A percentile compares a stretch with the other conserved stretches of the same genome.
phyloP scores from a whole-genome alignment of 2,329 filamentous ascomycete genomes.

The Apiospora sp. region DNA sequence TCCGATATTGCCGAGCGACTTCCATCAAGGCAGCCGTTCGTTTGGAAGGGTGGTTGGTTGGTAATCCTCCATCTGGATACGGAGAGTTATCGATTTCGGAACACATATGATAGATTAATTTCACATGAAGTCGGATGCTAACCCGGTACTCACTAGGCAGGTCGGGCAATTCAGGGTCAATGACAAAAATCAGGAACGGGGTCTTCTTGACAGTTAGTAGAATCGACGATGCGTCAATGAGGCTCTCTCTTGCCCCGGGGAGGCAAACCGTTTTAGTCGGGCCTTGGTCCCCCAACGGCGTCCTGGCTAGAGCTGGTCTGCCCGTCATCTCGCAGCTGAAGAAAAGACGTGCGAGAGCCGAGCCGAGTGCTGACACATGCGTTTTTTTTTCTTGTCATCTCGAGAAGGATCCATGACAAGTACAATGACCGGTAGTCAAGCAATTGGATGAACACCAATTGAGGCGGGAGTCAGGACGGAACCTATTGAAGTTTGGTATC shows the following conservation, averaged over 20 bases:
- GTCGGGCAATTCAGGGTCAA: slow-evolving; percentile 1
- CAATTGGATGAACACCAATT: background rate
- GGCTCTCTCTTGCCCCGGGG: background rate
- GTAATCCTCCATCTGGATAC: background rate
- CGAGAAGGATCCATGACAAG: background rate
- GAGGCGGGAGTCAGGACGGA: background rate
- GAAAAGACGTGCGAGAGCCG: slow-evolving; percentile 2
- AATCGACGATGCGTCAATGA: background rate
- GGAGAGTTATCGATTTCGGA: background rate
- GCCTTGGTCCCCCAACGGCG: background rate
- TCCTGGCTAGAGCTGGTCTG: background rate
- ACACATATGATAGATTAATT: background rate
- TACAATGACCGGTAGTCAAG: background rate
- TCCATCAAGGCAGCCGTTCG: background rate
- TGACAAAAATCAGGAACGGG: background rate
- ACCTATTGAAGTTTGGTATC: background rate
- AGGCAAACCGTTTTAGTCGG: background rate
- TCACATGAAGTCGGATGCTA: background rate
- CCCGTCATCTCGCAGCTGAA: slow-evolving; percentile 4
- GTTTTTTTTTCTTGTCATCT: background rate
- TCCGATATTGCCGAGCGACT: slow-evolving; percentile 1
- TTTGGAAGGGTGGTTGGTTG: background rate
- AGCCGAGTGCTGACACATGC: slow-evolving; percentile 19
- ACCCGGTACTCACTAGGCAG: background rate
- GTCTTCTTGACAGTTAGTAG: background rate